Evolutionary conservation across 306 rosid genomes (phyloP).

Genomic region (Lagenaria siceraria): DNA sequence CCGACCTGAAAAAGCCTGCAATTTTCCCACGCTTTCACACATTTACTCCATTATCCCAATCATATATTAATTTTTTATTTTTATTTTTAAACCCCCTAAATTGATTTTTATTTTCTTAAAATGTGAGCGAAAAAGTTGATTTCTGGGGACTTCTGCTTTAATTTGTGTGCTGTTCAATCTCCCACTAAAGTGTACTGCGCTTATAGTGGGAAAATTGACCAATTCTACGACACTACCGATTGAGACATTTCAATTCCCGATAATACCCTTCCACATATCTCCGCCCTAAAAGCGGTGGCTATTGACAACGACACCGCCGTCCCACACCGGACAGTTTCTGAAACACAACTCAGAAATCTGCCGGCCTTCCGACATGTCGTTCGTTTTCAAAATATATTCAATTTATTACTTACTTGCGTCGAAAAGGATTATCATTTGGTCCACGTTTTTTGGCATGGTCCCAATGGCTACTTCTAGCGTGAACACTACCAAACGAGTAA

Average conservation of each 20-base stretch:
- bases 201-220: constrained; percentile 22
- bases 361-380: constrained; percentile 29
- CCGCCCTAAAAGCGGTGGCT: constrained; percentile 8
- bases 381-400: constrained; percentile 5
- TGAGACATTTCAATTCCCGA: constrained; percentile 52
- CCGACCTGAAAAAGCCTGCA: constrained; percentile 92
- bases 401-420: constrained; percentile 76
- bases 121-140: constrained; percentile 26
- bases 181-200: constrained; percentile 7
- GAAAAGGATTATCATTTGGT: constrained; percentile 71
- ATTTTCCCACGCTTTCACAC: background rate
- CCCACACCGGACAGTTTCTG: constrained; percentile 74
- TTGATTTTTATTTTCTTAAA: background rate
- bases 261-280: constrained; percentile 19
- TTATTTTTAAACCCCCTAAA: too few relatives aligned
- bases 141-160: constrained; percentile 26
- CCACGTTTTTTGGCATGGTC: constrained; percentile 72
- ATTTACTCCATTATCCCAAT: constrained; percentile 1
- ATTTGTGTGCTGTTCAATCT: background rate
- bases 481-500: constrained; percentile 72
- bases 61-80: background rate
- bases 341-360: constrained; percentile 11
- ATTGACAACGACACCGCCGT: constrained; percentile 35
- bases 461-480: constrained; percentile 86
- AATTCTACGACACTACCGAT: constrained; percentile 18